phyloP scores from a whole-genome alignment of 2,329 filamentous ascomycete genomes.

The Lojkania enalia region DNA sequence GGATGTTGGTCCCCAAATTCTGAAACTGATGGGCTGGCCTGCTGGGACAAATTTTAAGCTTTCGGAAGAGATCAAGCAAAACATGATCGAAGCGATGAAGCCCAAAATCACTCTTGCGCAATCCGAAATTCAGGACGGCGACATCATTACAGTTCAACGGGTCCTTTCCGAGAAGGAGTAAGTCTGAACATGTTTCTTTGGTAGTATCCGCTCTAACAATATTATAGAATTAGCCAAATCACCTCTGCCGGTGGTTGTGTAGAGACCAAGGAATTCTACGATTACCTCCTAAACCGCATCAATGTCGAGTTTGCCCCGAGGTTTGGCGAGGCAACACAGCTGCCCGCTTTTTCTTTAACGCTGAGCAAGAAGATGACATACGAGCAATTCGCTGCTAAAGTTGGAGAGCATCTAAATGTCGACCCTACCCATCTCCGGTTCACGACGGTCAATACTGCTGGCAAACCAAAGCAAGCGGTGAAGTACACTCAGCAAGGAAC shows the following conservation, averaged over 20 bases:
- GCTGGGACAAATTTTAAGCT: slow-evolving; percentile 72
- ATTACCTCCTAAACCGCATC: slow-evolving; percentile 85
- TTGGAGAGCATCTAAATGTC: slow-evolving; percentile 74
- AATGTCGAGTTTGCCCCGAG: slow-evolving; percentile 76
- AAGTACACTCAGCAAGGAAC: slow-evolving; percentile 72
- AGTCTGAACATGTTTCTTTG: slow-evolving; percentile 4
- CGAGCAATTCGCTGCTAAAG: slow-evolving; percentile 80
- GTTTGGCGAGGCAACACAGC: slow-evolving; percentile 58
- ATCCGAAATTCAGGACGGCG: slow-evolving; percentile 94
- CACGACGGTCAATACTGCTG: slow-evolving; percentile 80
- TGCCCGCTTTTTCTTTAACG: slow-evolving; percentile 72
- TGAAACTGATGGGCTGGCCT: slow-evolving; percentile 84
- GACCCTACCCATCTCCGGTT: slow-evolving; percentile 89
- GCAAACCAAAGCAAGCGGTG: slow-evolving; percentile 76
- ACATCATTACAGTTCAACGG: slow-evolving; percentile 93
- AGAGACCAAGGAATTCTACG: slow-evolving; percentile 86
- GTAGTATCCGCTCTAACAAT: background rate
- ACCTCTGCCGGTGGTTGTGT: slow-evolving; percentile 51
- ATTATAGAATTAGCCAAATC: slow-evolving; percentile 24
- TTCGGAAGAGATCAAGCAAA: slow-evolving; percentile 97
- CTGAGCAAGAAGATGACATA: slow-evolving; percentile 89
- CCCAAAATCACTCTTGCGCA: slow-evolving; percentile 84
- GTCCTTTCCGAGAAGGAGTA: slow-evolving; percentile 56
- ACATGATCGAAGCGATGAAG: slow-evolving; percentile 95
- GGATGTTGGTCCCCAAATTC: slow-evolving; percentile 77